phyloP scores from a whole-genome alignment of 371 early-diverging fungal species.

The Apophysomyces ossiformis region DNA sequence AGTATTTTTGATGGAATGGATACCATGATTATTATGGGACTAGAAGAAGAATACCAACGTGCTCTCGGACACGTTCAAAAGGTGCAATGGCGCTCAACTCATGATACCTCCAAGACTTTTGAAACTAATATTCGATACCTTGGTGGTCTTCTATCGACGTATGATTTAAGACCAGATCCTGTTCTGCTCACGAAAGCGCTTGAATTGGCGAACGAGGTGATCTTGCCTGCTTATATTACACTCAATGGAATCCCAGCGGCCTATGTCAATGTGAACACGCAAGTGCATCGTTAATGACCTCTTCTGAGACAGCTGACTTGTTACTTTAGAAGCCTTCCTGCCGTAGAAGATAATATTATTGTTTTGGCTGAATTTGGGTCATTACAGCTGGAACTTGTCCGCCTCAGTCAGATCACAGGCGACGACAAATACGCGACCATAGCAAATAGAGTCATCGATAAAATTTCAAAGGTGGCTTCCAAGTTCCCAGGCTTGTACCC shows the following conservation, averaged over 20 bases:
- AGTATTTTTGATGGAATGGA: slow-evolving; percentile 88
- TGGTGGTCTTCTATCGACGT: slow-evolving; percentile 69
- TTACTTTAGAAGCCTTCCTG: slow-evolving; percentile 11
- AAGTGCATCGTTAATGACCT: slow-evolving; percentile 12
- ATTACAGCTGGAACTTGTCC: slow-evolving; percentile 86
- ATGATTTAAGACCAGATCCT: slow-evolving; percentile 62
- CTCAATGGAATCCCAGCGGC: slow-evolving; percentile 78
- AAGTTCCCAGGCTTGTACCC: slow-evolving; percentile 78
- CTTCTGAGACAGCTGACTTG: slow-evolving; percentile 20
- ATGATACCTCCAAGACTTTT: slow-evolving; percentile 56
- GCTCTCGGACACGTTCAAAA: slow-evolving; percentile 66
- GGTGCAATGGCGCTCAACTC: slow-evolving; percentile 37
- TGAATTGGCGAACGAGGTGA: slow-evolving; percentile 39
- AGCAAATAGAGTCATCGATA: slow-evolving; percentile 67
- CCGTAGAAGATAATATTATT: slow-evolving; percentile 34
- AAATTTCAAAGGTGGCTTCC: slow-evolving; percentile 51
- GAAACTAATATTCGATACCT: slow-evolving; percentile 80
- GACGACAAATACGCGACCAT: slow-evolving; percentile 65
- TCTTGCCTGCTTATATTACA: slow-evolving; percentile 55
- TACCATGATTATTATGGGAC: slow-evolving; percentile 81
- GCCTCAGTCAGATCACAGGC: slow-evolving; percentile 78
- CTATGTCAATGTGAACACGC: slow-evolving; percentile 61
- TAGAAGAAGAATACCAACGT: slow-evolving; percentile 71
- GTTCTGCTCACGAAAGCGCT: slow-evolving; percentile 53
- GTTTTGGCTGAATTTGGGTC: slow-evolving; percentile 89